A percentile compares a stretch with the other conserved stretches of the same genome.
Conservation (phyloP, 164 flowering plant species). For the Nymphaea thermarum region DNA sequence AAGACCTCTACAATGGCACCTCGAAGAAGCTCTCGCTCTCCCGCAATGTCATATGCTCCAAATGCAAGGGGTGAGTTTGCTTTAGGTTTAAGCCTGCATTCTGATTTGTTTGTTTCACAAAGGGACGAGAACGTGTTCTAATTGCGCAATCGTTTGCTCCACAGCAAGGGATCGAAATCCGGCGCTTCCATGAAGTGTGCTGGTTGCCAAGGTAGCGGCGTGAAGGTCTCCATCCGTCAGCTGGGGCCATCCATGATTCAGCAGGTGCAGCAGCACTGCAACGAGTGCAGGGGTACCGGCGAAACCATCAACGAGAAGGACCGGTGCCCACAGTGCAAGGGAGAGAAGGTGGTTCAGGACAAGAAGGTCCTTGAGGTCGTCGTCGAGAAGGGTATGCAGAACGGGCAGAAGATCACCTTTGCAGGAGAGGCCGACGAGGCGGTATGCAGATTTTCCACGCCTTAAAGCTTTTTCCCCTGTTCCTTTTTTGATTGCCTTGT, state of each 20-base stretch:
- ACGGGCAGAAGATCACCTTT: conserved; percentile 77
- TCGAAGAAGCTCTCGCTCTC: conserved; percentile 70
- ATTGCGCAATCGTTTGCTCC: background rate
- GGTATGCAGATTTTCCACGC: conserved; percentile 20
- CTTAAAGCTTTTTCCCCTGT: background rate
- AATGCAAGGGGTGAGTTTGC: conserved; percentile 60
- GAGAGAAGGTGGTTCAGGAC: conserved; percentile 83
- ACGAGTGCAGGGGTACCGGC: conserved; percentile 81
- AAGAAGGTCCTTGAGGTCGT: conserved; percentile 76
- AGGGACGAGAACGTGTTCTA: background rate
- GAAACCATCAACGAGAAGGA: conserved; percentile 70
- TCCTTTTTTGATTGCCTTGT: background rate
- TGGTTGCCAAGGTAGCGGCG: conserved; percentile 72
- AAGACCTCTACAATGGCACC: conserved; percentile 49
- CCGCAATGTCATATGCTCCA: conserved; percentile 66
- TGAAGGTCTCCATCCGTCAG: conserved; percentile 80
- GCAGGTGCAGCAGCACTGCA: conserved; percentile 88
- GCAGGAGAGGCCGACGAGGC: conserved; percentile 94
- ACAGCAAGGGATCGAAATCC: conserved; percentile 79
- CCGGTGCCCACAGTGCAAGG: conserved; percentile 74
- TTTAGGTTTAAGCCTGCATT: background rate
- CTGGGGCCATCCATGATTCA: conserved; percentile 86
- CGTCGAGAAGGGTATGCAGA: conserved; percentile 94
- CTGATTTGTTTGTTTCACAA: background rate
- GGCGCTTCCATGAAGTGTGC: conserved; percentile 68